Evolutionary conservation across 768 basidiomycete species (phyloP).

Genomic region (Termitomyces titanicus): DNA sequence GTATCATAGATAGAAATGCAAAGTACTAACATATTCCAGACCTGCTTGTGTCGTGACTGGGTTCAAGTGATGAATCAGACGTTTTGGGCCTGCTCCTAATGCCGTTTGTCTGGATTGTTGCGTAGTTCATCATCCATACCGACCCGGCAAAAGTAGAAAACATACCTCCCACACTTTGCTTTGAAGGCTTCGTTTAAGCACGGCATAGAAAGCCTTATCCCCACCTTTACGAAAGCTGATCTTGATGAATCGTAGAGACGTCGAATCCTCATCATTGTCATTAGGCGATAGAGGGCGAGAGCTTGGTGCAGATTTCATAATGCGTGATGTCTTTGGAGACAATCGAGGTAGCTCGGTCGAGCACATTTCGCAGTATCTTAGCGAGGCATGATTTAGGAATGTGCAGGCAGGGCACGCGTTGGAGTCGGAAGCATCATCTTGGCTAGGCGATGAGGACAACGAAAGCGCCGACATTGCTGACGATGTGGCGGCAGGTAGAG

Average conservation of each 20-base stretch:
- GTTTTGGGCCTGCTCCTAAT: conserved; percentile 7
- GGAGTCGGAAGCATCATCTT: conserved; percentile 30
- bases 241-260: conserved; percentile 53
- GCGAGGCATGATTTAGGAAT: conserved; percentile 81
- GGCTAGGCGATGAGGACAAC: conserved; percentile 30
- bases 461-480: conserved; percentile 33
- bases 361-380: conserved; percentile 84
- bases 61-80: background rate
- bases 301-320: conserved; percentile 58
- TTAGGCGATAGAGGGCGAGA: conserved; percentile 60
- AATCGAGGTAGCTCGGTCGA: conserved; percentile 56
- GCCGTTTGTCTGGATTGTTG: conserved; percentile 13
- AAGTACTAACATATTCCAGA: conserved; percentile 58
- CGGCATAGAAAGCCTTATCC: conserved; percentile 76
- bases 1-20: background rate
- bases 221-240: conserved; percentile 92
- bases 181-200: conserved; percentile 66
- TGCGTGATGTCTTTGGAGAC: conserved; percentile 13
- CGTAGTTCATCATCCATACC: background rate
- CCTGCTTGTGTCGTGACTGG: conserved; percentile 18
- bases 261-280: conserved; percentile 31
- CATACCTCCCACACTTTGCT: conserved; percentile 73
- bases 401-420: conserved; percentile 86
- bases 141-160: background rate
- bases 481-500: conserved; percentile 34